Base-by-base conservation (phyloP, 371 early-diverging fungal species). In the Mucor irregularis region DNA sequence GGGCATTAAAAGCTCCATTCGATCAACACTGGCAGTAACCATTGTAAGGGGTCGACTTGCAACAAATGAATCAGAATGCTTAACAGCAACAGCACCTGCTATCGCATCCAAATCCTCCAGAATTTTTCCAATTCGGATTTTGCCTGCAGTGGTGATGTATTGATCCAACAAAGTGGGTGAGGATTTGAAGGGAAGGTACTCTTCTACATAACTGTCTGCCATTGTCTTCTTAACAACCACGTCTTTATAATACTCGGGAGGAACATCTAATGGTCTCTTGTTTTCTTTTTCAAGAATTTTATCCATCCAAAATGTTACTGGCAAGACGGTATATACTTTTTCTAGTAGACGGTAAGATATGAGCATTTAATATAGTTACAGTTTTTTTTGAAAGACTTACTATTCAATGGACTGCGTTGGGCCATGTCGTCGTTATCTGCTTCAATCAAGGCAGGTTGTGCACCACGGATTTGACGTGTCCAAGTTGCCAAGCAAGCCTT, bases 11-110 rank as follows among this genome's bases (percentile, higher is more conserved):
- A 95, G 57, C 29, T 95, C 92, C 50, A 95, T 91, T 17, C 96
- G 76, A 69, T 95, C 95, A 4, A 95, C 87, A 10, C 90, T 82
- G 0, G 95, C 95, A 17, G 90, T 92, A n/a, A 94, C 94, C 53
- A 92, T 86, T 0, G 82, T 82, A 49, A 86, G 49, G 10, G 87
- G 85, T 0, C 80, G 73, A 9, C 71, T 61, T 5, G 75, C 73
- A 8, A 61, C 66, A 37, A 70, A 64, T 9, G 69, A 70, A 57
- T 87, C 91, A 40, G 84, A 79, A 47, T 95, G 93, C 62, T 83
- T 77, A 68, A 90, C 94, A 2, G 90, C 78, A 29, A 94, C 83
- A 8, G 86, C 80, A 5, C 85, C 93, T 14, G 94, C 93, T 30
- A 95, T 65, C 0, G 90, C 88, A 67, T 95, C 95, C 56, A 95